Base-by-base conservation (phyloP, 2,329 filamentous ascomycete genomes). In the Hypoxylon sp. region DNA sequence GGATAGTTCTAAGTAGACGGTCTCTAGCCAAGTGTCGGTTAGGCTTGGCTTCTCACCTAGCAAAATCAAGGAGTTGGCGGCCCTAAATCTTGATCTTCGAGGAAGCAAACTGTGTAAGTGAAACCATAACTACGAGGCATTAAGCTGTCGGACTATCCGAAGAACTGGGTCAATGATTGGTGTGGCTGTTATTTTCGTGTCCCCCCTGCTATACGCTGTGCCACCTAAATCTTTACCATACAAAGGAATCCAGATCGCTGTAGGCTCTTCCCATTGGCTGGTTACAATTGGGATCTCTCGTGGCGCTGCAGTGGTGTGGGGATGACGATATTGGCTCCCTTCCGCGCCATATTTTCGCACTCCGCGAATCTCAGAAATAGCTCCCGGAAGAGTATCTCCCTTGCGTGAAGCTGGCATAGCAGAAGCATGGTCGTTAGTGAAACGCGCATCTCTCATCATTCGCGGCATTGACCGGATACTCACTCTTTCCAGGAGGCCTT, bases 41-140 rank as follows among this genome's bases (percentile, higher is more conserved):
- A 19, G 28, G 21, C 28, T 38, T 21, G 19, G 38, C 28, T 34
- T 48, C 19, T 41, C 38, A 19, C 38, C 19, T 19, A 43, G n/a
- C 38, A 43, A 43, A 28, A 21, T 23, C 19, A 46, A 28, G n/a
- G 6, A 34, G 11, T 25, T 14, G 5, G 34, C 17, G 32, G 46
- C 13, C 19, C 17, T 46, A 7, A 5, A 11, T 51, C 14, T 6
- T 9, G 3, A 28, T 53, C 23, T 49, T 23, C 30, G 32, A 57
- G 51, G 48, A 66, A 60, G 53, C 43, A 53, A 63, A 56, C n/a
- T 28, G 21, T 61, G 30, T 56, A 61, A 34, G 36, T 61, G 51
- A 65, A 58, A 62, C 56, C 41, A 43, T 32, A 14, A 55, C 21
- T 30, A 25, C 23, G 2, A 25, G n/a, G n/a, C 23, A 52, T 46